These are phyloP conservation scores for Trypanosomatidae sp. DNA, from an alignment of 208 protist species.

Conservation along the genomic window DNA sequence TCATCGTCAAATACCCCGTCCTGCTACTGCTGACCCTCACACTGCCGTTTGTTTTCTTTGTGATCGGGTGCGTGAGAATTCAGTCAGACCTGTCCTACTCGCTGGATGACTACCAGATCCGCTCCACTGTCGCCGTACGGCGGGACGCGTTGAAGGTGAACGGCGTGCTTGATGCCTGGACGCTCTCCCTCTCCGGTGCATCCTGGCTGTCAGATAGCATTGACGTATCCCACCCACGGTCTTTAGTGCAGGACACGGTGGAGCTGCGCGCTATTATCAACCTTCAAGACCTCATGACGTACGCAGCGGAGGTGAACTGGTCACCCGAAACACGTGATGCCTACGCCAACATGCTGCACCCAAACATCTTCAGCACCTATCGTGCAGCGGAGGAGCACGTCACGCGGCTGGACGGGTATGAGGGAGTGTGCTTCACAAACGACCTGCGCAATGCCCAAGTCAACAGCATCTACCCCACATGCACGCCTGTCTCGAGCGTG, in stretches of 20 bases:
- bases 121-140: conserved; percentile 17
- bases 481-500: conserved; percentile 35
- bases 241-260: conserved; percentile 23
- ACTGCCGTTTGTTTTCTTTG: conserved; percentile 37
- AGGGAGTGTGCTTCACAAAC: conserved; percentile 51
- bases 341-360: conserved; percentile 18
- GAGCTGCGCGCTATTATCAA: conserved; percentile 30
- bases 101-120: conserved; percentile 47
- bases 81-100: conserved; percentile 17
- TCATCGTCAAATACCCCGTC: conserved; percentile 24
- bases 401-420: conserved; percentile 19
- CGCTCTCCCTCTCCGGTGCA: conserved; percentile 14
- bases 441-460: conserved; percentile 20
- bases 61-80: conserved; percentile 32
- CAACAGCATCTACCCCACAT: conserved; percentile 18
- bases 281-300: conserved; percentile 8
- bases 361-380: conserved; percentile 4
- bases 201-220: conserved; percentile 2
- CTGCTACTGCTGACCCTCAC: conserved; percentile 27
- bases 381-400: conserved; percentile 7
- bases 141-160: conserved; percentile 18
- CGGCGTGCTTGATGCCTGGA: conserved; percentile 20
- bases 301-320: conserved; percentile 1
- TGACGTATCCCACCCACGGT: conserved; percentile 14
- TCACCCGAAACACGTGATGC: conserved; percentile 2